Evolutionary conservation across 768 basidiomycete genomes (phyloP).

Genomic region (Phylloporus sp.): DNA sequence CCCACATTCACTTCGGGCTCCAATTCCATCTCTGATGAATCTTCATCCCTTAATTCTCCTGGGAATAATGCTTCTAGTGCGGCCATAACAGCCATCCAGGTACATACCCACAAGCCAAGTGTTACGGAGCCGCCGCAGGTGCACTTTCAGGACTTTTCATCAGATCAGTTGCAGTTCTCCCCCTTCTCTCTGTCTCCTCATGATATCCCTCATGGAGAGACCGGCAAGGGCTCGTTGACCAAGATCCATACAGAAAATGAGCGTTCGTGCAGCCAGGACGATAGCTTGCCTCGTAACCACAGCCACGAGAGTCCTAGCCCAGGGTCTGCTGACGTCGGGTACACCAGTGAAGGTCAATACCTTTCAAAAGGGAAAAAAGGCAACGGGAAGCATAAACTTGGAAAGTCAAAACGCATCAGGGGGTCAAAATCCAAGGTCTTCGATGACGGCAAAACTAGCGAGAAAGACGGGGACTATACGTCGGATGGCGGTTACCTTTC

Average conservation of each 20-base stretch:
- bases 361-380: slow-evolving; percentile 21
- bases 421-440: slow-evolving; percentile 12
- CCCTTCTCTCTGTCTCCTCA: slow-evolving; percentile 16
- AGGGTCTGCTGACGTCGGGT: slow-evolving; percentile 20
- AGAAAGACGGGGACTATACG: slow-evolving; percentile 19
- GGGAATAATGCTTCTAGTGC: slow-evolving; percentile 15
- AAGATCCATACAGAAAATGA: slow-evolving; percentile 8
- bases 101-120: slow-evolving; percentile 28
- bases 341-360: slow-evolving; percentile 32
- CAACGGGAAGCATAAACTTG: slow-evolving; percentile 19
- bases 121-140: slow-evolving; percentile 28
- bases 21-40: slow-evolving; percentile 42
- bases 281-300: slow-evolving; percentile 8
- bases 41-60: slow-evolving; percentile 31
- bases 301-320: slow-evolving; percentile 14
- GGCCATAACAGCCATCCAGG: slow-evolving; percentile 14
- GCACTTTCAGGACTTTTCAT: slow-evolving; percentile 29
- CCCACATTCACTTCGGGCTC: slow-evolving; percentile 40
- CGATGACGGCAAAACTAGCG: slow-evolving; percentile 16
- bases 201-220: background rate
- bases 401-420: slow-evolving; percentile 19
- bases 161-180: slow-evolving; percentile 28
- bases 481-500: slow-evolving; percentile 33
- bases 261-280: slow-evolving; percentile 23
- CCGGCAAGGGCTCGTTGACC: background rate